These are phyloP conservation scores for Rubia tinctorum DNA, from an alignment of 305 asterid species.

Conservation along the genomic window DNA sequence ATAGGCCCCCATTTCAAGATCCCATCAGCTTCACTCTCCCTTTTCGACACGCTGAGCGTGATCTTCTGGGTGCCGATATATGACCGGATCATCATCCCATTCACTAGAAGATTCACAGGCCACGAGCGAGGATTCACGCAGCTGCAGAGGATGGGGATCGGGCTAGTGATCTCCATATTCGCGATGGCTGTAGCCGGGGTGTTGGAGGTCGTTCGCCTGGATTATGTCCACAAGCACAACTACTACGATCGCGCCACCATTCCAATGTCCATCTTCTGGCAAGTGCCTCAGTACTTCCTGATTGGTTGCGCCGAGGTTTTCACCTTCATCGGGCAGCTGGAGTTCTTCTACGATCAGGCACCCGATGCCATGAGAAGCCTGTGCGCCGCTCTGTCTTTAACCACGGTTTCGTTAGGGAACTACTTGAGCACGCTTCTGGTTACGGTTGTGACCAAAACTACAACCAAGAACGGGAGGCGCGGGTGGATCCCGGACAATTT, in stretches of 20 bases:
- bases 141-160: constrained; percentile 32
- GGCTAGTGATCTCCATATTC: constrained; percentile 20
- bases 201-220: constrained; percentile 24
- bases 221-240: constrained; percentile 4
- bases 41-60: constrained; percentile 28
- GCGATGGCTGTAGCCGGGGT: constrained; percentile 27
- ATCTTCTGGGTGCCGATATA: constrained; percentile 28
- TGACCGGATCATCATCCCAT: constrained; percentile 20
- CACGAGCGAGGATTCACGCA: constrained; percentile 28
- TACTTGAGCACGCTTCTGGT: constrained; percentile 23
- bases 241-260: constrained; percentile 17
- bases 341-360: constrained; percentile 30
- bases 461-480: constrained; percentile 16
- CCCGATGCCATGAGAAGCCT: constrained; percentile 32
- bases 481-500: constrained; percentile 32
- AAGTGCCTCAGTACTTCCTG: constrained; percentile 28
- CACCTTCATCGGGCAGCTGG: constrained; percentile 23
- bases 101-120: constrained; percentile 23
- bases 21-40: constrained; percentile 29
- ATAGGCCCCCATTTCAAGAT: constrained; percentile 27
- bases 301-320: constrained; percentile 31
- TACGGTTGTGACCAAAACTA: constrained; percentile 12
- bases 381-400: constrained; percentile 23
- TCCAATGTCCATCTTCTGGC: constrained; percentile 29
- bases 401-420: constrained; percentile 24